These are phyloP conservation scores for Panicum hallii DNA, from an alignment of 202 grass and related monocot species.

Conservation along the genomic window DNA sequence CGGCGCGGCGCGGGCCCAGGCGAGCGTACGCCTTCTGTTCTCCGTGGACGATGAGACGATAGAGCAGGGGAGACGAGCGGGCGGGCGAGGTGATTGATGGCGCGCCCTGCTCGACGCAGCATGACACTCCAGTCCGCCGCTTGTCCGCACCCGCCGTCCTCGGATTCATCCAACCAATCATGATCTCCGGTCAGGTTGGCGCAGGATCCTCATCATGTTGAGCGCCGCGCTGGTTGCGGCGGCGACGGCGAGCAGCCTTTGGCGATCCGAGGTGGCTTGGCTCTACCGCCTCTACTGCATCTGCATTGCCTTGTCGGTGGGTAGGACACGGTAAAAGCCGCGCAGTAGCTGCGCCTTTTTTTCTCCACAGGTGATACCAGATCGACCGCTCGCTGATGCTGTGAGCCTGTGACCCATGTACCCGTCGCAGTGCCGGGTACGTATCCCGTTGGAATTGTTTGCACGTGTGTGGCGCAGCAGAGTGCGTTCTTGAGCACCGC, in stretches of 20 bases:
- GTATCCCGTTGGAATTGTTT: conserved; percentile 2
- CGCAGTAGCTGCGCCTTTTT: neutral
- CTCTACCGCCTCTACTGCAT: no score
- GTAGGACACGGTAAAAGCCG: neutral
- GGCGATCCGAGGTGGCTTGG: no score
- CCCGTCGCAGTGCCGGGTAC: neutral
- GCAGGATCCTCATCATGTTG: conserved; percentile 11
- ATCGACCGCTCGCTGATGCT: neutral
- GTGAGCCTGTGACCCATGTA: neutral
- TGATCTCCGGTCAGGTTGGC: neutral
- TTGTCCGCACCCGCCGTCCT: conserved; percentile 43
- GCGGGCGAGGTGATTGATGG: conserved; percentile 23
- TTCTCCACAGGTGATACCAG: neutral
- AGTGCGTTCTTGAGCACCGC: neutral
- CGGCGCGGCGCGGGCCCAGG: neutral
- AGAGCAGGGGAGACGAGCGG: neutral
- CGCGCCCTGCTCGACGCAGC: conserved; percentile 33
- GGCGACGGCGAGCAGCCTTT: no score
- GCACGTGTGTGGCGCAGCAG: neutral
- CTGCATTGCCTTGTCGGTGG: neutral
- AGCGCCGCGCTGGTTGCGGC: neutral
- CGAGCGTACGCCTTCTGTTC: conserved; percentile 28
- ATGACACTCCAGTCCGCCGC: neutral
- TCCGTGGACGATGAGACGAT: conserved; percentile 1
- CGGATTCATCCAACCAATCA: conserved; percentile 23